phyloP scores from a whole-genome alignment of 2,329 filamentous ascomycete genomes.

The Zopfia rhizophila region DNA sequence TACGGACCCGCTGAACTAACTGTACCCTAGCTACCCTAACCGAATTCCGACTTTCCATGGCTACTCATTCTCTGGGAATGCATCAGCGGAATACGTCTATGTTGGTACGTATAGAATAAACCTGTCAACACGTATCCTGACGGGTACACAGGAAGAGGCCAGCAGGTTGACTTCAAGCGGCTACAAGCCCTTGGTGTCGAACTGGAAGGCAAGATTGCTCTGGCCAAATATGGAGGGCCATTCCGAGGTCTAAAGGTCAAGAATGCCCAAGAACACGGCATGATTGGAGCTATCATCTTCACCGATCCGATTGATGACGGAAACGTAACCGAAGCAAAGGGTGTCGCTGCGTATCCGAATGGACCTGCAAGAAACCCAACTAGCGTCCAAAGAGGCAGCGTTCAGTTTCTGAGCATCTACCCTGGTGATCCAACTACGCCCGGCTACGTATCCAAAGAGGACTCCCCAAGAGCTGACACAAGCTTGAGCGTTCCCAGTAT shows the following conservation, averaged over 20 bases:
- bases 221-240: slow-evolving; percentile 58
- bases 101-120: slow-evolving; percentile 49
- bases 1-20: slow-evolving; percentile 3
- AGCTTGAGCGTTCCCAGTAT: slow-evolving; percentile 75
- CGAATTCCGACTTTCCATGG: slow-evolving; percentile 60
- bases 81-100: slow-evolving; percentile 60
- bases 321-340: slow-evolving; percentile 59
- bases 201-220: slow-evolving; percentile 60
- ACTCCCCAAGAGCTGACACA: slow-evolving; percentile 75
- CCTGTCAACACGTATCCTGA: neutral
- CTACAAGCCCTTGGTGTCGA: slow-evolving; percentile 53
- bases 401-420: slow-evolving; percentile 71
- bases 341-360: slow-evolving; percentile 54
- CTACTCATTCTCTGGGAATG: slow-evolving; percentile 59
- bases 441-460: slow-evolving; percentile 85
- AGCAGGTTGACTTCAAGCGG: slow-evolving; percentile 49
- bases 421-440: slow-evolving; percentile 53
- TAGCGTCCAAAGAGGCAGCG: slow-evolving; percentile 58
- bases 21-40: slow-evolving; percentile 43
- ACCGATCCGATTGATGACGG: slow-evolving; percentile 59
- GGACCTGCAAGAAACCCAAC: slow-evolving; percentile 58
- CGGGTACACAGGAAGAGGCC: slow-evolving; percentile 21
- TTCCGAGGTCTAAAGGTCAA: slow-evolving; percentile 61
- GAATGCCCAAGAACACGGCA: slow-evolving; percentile 57
- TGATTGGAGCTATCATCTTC: slow-evolving; percentile 59